phyloP scores from a whole-genome alignment of 345 rosid species.

The Salix caprea region DNA sequence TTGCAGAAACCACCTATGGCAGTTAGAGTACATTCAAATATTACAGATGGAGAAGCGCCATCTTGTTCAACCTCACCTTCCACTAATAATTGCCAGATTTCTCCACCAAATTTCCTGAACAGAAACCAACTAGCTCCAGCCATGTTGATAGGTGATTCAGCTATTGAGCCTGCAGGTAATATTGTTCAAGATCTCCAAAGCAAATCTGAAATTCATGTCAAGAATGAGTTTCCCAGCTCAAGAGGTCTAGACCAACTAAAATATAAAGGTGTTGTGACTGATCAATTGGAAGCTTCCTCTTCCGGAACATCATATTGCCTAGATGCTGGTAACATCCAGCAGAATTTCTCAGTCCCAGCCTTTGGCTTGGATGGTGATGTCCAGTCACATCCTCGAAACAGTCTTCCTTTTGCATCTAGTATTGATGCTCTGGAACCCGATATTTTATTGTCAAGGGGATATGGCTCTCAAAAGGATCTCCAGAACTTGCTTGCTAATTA shows the following conservation, averaged over 20 bases:
- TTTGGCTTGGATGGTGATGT: conserved; percentile 72
- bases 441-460: conserved; percentile 73
- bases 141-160: conserved; percentile 44
- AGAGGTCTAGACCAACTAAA: conserved; percentile 58
- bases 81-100: conserved; percentile 74
- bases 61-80: conserved; percentile 98
- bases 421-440: conserved; percentile 72
- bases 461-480: conserved; percentile 89
- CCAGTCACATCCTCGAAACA: conserved; percentile 65
- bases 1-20: conserved; percentile 46
- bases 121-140: conserved; percentile 64
- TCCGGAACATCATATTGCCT: conserved; percentile 92
- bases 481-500: conserved; percentile 84
- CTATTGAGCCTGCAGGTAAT: conserved; percentile 50
- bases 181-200: conserved; percentile 64
- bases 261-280: conserved; percentile 56
- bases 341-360: conserved; percentile 61
- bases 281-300: conserved; percentile 86
- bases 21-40: conserved; percentile 58
- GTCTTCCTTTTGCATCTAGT: conserved; percentile 56
- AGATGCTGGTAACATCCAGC: conserved; percentile 70
- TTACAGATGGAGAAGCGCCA: conserved; percentile 89
- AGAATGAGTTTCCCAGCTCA: conserved; percentile 50
- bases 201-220: conserved; percentile 55
- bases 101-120: conserved; percentile 57